Evolutionary conservation across 306 rosid species (phyloP).

Genomic region (Trifolium subterraneum): DNA sequence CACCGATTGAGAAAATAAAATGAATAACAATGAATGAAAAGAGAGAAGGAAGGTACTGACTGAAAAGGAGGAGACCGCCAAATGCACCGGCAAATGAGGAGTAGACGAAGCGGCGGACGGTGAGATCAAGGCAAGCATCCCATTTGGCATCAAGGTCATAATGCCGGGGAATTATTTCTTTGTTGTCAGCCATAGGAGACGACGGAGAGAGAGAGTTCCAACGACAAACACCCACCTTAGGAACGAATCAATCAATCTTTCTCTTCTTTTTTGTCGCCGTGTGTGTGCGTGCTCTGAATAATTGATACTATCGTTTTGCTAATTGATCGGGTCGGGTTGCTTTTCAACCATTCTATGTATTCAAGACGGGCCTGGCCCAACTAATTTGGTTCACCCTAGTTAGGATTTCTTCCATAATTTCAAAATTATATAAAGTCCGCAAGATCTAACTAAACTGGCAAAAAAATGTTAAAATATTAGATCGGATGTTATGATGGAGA

Average conservation of each 20-base stretch:
- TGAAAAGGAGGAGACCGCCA: conserved; percentile 49
- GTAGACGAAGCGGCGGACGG: conserved; percentile 49
- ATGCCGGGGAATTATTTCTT: conserved; percentile 23
- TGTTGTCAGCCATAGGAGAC: conserved; percentile 34
- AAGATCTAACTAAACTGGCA: too few relatives aligned
- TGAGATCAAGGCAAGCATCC: conserved; percentile 54
- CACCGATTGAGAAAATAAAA: not conserved
- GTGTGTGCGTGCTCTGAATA: not conserved
- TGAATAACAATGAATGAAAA: not conserved
- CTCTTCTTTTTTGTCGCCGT: not conserved
- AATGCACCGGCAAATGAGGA: conserved; percentile 50
- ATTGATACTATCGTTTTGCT: not conserved
- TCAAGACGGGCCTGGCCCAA: not conserved
- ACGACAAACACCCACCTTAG: not conserved
- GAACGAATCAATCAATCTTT: not conserved
- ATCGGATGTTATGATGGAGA: too few relatives aligned
- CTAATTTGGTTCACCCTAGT: not conserved
- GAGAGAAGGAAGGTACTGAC: conserved; percentile 31
- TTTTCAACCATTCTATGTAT: not conserved
- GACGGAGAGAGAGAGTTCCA: not conserved
- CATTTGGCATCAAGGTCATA: conserved; percentile 48
- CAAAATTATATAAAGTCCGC: too few relatives aligned
- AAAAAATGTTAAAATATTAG: too few relatives aligned
- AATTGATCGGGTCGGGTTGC: not conserved
- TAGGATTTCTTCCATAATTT: too few relatives aligned